Evolutionary conservation across 2,329 filamentous ascomycete genomes (phyloP), one percentile per base, ranked within the genome.

Genomic region (Ceratocystis destructans): DNA sequence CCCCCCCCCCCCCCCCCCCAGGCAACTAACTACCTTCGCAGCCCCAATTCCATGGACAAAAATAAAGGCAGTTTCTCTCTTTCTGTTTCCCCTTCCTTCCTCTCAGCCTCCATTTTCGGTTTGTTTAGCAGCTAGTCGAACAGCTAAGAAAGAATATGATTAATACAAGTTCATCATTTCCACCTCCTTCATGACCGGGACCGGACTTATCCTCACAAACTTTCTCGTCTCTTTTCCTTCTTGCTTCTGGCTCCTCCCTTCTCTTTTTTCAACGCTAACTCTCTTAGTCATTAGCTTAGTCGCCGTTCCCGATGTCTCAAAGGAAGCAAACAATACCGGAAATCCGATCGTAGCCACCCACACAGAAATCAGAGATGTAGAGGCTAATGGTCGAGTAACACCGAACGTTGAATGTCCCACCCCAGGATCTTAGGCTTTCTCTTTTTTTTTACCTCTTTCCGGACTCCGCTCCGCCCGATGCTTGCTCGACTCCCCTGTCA

Each of bases 281-380:
- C 20, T 4, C 28, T 37, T 59, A 10, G 55, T 59, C 55, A 59
- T 59, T 59, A 37, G 31, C 55, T 37, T 33, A 3, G 55, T 59
- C 55, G 55, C 28, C 28, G 55, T 59, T 59, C 28, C 55, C 55
- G 55, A 59, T 37, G 55, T 37, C 55, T 37, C 31, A 59, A 41
- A 41, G 55, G 55, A 59, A 37, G 12, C 25, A 59, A 59, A 59
- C 55, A 59, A 59, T 59, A 59, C 55, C 28, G 55, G 55, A 59
- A 59, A 59, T 37, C 55, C 55, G 28, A 59, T 59, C 17, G 33
- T 59, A 59, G 37, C 37, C 10, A 41, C 37, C 17, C 28, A n/a
- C 55, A n/a, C 17, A 25, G 15, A 33, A n/a, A 59, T 59, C 15
- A 37, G 25, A 37, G 55, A 59, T 59, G 25, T 15, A 8, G 17